Conservation (phyloP, 2,329 filamentous ascomycete genomes). For the Neurospora sp. region DNA sequence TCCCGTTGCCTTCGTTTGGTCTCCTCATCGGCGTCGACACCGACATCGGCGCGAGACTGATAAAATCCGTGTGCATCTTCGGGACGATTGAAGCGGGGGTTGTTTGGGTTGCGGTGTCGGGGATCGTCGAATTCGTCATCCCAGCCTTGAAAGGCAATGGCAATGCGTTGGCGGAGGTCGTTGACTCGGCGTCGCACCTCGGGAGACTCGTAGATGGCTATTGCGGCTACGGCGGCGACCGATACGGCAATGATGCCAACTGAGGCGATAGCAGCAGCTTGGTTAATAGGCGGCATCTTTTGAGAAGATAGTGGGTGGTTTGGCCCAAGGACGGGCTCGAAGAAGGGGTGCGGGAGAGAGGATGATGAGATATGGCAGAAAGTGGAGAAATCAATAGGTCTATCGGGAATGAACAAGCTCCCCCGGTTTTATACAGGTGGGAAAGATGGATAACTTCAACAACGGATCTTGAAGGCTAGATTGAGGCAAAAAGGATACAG, state of each 20-base stretch:
- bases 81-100: slow-evolving; percentile 53
- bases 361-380: background rate
- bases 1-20: slow-evolving; percentile 50
- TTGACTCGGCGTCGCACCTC: slow-evolving; percentile 52
- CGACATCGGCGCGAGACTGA: slow-evolving; percentile 34
- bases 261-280: slow-evolving; percentile 41
- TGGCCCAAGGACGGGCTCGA: background rate
- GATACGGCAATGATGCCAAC: slow-evolving; percentile 48
- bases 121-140: slow-evolving; percentile 41
- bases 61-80: slow-evolving; percentile 57
- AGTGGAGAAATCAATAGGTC: background rate
- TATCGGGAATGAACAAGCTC: background rate
- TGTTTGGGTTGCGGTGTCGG: slow-evolving; percentile 23
- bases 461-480: background rate
- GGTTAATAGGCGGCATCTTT: slow-evolving; percentile 46
- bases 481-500: background rate
- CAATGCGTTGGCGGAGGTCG: slow-evolving; percentile 51
- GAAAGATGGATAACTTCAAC: background rate
- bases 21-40: slow-evolving; percentile 53
- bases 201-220: slow-evolving; percentile 54
- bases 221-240: slow-evolving; percentile 46
- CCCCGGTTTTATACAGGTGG: background rate
- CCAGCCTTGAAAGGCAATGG: slow-evolving; percentile 47
- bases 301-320: slow-evolving; percentile 3
- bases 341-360: background rate